phyloP scores from a whole-genome alignment of 2,329 filamentous ascomycete species.

The Fusarium sp. region DNA sequence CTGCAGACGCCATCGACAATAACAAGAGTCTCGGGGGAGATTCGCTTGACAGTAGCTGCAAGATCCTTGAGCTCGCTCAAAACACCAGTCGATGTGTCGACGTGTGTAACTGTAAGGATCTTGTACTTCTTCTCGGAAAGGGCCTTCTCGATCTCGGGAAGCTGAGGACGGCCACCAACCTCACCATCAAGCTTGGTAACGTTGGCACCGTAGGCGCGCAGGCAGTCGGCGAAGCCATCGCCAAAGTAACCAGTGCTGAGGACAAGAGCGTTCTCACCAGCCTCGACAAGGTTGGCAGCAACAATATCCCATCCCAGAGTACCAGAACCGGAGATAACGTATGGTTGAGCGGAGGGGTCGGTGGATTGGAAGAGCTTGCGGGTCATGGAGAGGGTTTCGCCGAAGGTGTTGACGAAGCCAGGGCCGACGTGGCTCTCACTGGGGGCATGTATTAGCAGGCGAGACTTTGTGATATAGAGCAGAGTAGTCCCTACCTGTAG shows the following conservation, averaged over 20 bases:
- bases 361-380: constrained; percentile 95
- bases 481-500: constrained; percentile 69
- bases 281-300: constrained; percentile 90
- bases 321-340: constrained; percentile 92
- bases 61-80: constrained; percentile 89
- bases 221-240: constrained; percentile 92
- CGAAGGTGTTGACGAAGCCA: constrained; percentile 89
- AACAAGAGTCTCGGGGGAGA: constrained; percentile 90
- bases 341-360: constrained; percentile 84
- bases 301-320: constrained; percentile 98
- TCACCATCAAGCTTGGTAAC: constrained; percentile 90
- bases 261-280: constrained; percentile 89
- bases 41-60: constrained; percentile 82
- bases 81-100: constrained; percentile 97
- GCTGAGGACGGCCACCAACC: constrained; percentile 87
- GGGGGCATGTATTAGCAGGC: constrained; percentile 10
- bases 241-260: constrained; percentile 98
- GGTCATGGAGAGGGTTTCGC: constrained; percentile 87
- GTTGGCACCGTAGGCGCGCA: constrained; percentile 89
- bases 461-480: background rate
- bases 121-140: constrained; percentile 94
- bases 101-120: constrained; percentile 92
- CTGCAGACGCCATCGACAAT: constrained; percentile 98
- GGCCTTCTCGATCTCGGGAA: constrained; percentile 88
- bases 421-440: constrained; percentile 95